A percentile compares a stretch with the other conserved stretches of the same genome.
Conservation (phyloP, 2,329 filamentous ascomycete genomes). For the Aspergillus sp. region DNA sequence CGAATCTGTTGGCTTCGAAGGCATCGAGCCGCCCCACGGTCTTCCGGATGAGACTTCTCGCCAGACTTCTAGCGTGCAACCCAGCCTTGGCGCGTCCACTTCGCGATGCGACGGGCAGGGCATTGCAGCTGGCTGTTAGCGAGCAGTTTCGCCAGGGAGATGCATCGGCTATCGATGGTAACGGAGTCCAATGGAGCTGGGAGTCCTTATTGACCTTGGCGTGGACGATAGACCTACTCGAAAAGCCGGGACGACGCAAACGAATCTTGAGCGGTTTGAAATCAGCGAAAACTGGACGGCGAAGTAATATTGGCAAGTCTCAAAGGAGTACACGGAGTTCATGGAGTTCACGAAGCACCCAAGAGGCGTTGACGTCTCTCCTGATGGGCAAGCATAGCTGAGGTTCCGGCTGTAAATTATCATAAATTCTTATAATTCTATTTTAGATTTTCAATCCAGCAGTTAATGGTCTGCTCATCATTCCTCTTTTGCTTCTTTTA, state of each 20-base stretch:
- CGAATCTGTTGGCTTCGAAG: constrained; percentile 49
- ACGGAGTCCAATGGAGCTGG: constrained; percentile 40
- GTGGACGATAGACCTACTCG: constrained; percentile 49
- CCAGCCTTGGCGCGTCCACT: constrained; percentile 57
- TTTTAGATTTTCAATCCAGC: not conserved
- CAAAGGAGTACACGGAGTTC: constrained; percentile 42
- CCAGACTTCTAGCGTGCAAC: constrained; percentile 54
- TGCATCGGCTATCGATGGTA: constrained; percentile 35
- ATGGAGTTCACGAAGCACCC: constrained; percentile 36
- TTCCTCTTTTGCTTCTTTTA: not conserved
- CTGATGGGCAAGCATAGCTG: constrained; percentile 34
- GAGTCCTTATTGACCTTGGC: constrained; percentile 50
- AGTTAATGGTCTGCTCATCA: not conserved
- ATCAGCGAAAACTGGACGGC: constrained; percentile 35
- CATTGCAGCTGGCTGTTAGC: constrained; percentile 54
- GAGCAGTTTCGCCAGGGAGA: constrained; percentile 40
- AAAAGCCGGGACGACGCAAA: constrained; percentile 37
- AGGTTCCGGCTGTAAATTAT: constrained; percentile 28
- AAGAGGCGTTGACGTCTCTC: constrained; percentile 34
- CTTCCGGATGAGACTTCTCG: constrained; percentile 53
- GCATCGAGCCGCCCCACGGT: constrained; percentile 48
- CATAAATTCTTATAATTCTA: not conserved
- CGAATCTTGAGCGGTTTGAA: constrained; percentile 29
- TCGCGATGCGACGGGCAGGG: constrained; percentile 55
- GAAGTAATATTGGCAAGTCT: constrained; percentile 37